phyloP scores from a whole-genome alignment of 148 eudicot species.

The Dianthus caryophyllus region DNA sequence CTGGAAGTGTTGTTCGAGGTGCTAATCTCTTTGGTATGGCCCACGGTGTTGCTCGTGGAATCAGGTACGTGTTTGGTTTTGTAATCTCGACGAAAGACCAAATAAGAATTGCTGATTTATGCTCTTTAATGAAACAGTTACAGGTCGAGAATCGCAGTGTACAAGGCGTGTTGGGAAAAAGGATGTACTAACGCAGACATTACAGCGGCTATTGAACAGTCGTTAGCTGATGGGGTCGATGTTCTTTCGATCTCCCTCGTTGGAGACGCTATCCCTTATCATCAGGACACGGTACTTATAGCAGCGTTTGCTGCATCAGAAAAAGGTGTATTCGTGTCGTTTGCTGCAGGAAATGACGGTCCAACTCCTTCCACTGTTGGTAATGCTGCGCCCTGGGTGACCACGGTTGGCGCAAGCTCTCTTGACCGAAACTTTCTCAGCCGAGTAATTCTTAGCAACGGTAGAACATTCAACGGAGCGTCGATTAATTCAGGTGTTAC shows the following conservation, averaged over 20 bases:
- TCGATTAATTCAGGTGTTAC: conserved; percentile 33
- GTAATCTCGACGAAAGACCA: too few relatives aligned
- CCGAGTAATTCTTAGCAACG: conserved; percentile 42
- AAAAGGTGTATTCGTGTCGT: conserved; percentile 49
- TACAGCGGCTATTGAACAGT: conserved; percentile 57
- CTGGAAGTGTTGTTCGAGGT: conserved; percentile 38
- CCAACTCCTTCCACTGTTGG: conserved; percentile 45
- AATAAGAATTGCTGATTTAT: too few relatives aligned
- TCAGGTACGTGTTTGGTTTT: conserved; percentile 28
- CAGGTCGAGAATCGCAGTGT: conserved; percentile 60
- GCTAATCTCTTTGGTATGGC: conserved; percentile 55
- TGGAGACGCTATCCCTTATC: conserved; percentile 43
- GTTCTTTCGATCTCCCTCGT: conserved; percentile 59
- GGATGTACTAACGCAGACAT: conserved; percentile 54
- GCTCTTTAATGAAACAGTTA: conserved; percentile 13
- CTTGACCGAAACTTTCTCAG: conserved; percentile 46
- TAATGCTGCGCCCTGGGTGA: conserved; percentile 68
- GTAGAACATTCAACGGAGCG: conserved; percentile 35
- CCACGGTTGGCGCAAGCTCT: conserved; percentile 61
- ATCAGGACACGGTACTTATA: conserved; percentile 41
- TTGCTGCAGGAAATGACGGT: conserved; percentile 67
- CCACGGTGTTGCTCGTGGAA: conserved; percentile 50
- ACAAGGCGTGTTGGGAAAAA: conserved; percentile 46
- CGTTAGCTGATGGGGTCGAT: conserved; percentile 52
- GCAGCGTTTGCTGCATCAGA: conserved; percentile 48